Evolutionary conservation across 306 rosid genomes (phyloP).

Genomic region (Prunus persica): DNA sequence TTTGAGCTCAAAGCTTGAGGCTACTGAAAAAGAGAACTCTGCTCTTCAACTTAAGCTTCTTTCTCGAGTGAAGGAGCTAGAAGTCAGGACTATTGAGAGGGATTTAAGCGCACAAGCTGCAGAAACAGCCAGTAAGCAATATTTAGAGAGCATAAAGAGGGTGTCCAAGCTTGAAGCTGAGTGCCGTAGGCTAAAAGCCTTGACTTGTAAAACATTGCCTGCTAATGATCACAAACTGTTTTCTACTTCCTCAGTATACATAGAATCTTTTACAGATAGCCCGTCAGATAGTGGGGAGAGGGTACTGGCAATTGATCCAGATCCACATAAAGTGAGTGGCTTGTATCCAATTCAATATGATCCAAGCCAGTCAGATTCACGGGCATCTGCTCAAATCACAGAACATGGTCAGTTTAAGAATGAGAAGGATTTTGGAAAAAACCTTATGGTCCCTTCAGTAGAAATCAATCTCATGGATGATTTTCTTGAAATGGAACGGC

Average conservation of each 20-base stretch:
- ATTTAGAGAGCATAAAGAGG: slow-evolving; percentile 61
- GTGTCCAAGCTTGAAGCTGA: slow-evolving; percentile 77
- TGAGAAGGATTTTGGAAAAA: slow-evolving; percentile 29
- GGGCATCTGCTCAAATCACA: slow-evolving; percentile 32
- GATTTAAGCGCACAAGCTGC: slow-evolving; percentile 75
- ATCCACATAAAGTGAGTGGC: slow-evolving; percentile 28
- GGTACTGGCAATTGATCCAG: slow-evolving; percentile 38
- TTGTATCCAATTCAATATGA: slow-evolving; percentile 39
- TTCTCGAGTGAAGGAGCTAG: slow-evolving; percentile 58
- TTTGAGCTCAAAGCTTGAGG: slow-evolving; percentile 45
- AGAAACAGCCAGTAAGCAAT: slow-evolving; percentile 76
- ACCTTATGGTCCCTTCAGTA: slow-evolving; percentile 36
- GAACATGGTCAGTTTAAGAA: slow-evolving; percentile 41
- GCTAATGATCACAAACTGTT: slow-evolving; percentile 37
- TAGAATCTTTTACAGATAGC: slow-evolving; percentile 57
- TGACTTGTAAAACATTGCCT: slow-evolving; percentile 40
- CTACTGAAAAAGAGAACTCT: slow-evolving; percentile 48
- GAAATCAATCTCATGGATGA: slow-evolving; percentile 89
- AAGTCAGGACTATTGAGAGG: slow-evolving; percentile 54
- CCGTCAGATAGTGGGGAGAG: slow-evolving; percentile 60
- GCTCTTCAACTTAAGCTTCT: slow-evolving; percentile 51
- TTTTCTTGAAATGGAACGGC: slow-evolving; percentile 87
- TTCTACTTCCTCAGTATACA: slow-evolving; percentile 44
- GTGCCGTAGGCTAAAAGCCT: slow-evolving; percentile 58
- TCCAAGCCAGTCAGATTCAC: slow-evolving; percentile 37